A percentile compares a stretch with the other conserved stretches of the same genome.
phyloP scores from a whole-genome alignment of 768 basidiomycete genomes.

The Suillus luteus region DNA sequence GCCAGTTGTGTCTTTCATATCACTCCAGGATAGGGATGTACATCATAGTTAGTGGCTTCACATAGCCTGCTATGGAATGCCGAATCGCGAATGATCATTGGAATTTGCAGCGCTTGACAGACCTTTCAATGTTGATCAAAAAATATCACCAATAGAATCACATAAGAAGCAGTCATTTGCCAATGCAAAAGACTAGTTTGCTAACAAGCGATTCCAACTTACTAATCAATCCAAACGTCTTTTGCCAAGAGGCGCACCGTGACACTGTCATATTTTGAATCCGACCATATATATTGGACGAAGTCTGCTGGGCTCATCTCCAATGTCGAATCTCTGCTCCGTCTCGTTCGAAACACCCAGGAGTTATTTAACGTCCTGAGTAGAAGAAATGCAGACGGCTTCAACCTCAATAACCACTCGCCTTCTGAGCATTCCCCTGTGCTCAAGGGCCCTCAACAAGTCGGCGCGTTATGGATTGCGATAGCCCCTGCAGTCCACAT shows the following conservation, averaged over 20 bases:
- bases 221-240: too few species aligned
- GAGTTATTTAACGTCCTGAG: background rate
- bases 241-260: background rate
- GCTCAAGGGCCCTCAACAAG: background rate
- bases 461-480: constrained; percentile 5
- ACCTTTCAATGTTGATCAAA: too few species aligned
- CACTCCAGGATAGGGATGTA: too few species aligned
- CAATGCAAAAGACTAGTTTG: too few species aligned
- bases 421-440: background rate
- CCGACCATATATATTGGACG: background rate
- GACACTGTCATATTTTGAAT: background rate
- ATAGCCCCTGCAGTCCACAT: background rate
- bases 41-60: too few species aligned
- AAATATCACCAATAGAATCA: too few species aligned
- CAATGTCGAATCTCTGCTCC: background rate
- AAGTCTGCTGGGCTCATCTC: background rate
- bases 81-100: too few species aligned
- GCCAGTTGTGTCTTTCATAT: too few species aligned
- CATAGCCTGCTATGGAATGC: too few species aligned
- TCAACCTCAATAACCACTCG: background rate
- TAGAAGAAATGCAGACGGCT: background rate
- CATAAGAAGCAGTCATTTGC: too few species aligned
- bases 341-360: background rate
- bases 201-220: too few species aligned
- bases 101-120: too few species aligned